Percentiles rank a stretch among this genome's conserved stretches.
Evolutionary conservation across 2,329 filamentous ascomycete species (phyloP).

Genomic region (Talaromyces sp.): DNA sequence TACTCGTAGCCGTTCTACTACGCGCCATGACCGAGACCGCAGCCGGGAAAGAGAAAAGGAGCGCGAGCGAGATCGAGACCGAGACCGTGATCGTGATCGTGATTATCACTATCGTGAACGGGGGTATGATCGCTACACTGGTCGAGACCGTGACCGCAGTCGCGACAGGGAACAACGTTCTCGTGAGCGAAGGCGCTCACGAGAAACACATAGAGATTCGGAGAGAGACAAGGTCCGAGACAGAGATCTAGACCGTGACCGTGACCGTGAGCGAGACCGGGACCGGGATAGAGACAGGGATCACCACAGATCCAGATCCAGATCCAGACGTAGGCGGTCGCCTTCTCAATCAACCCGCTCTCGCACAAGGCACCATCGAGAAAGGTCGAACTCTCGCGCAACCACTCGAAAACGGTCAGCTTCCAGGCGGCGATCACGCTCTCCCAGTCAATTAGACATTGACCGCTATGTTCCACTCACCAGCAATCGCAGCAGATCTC

Average conservation of each 20-base stretch:
- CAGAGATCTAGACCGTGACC: constrained; percentile 17
- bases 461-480: constrained; percentile 40
- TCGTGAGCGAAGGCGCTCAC: constrained; percentile 11
- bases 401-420: constrained; percentile 16
- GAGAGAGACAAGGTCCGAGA: constrained; percentile 12
- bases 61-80: constrained; percentile 26
- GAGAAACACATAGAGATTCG: constrained; percentile 12
- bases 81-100: constrained; percentile 20
- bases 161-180: constrained; percentile 7
- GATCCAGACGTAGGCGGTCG: constrained; percentile 5
- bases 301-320: constrained; percentile 3
- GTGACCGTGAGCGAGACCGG: background rate
- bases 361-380: constrained; percentile 3
- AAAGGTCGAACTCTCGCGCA: constrained; percentile 6
- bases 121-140: constrained; percentile 21
- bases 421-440: constrained; percentile 14
- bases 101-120: constrained; percentile 27
- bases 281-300: background rate
- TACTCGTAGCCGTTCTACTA: constrained; percentile 23
- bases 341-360: constrained; percentile 1
- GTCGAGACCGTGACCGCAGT: constrained; percentile 22
- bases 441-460: constrained; percentile 31
- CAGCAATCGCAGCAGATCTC: constrained; percentile 36
- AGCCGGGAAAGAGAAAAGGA: constrained; percentile 24
- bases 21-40: constrained; percentile 21